Base-by-base conservation (phyloP, 192 early-diverging fungal genomes). In the Podila clonocystis region DNA sequence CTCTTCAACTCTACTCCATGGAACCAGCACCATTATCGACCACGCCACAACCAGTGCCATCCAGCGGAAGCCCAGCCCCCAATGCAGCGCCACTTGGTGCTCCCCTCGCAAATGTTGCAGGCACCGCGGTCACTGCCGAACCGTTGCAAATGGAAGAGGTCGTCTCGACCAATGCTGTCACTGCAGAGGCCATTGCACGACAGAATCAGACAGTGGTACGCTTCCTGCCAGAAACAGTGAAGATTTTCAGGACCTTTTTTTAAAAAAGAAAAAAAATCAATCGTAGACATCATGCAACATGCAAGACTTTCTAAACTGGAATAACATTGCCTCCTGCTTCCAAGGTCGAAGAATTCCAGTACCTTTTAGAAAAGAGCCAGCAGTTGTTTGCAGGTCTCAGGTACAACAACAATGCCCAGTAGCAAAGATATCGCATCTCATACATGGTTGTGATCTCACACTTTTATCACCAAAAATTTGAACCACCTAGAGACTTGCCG, bases 281-380 rank as follows among this genome's bases (percentile, higher is more conserved):
- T 30, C 1, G 33, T 45, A 45, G 15, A 45, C 41, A 15, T 2
- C 11, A 45, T 17, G 8, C 15, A 3, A 3, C 34, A n/a, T n/a
- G n/a, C n/a, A n/a, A n/a, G 15, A 17, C 15, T 45, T 45, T 45
- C 41, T 45, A 17, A 45, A 24, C 52, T 22, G 24, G 24, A 24
- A 5, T 55, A 9, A 4, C 52, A 24, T 26, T n/a, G 20, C 22
- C 9, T 55, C n/a, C 9, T 55, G 52, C n/a, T 55, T 41, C 17
- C 15, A 24, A 80, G 62, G 92, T 93, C 0, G 91, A 93, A 61
- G 96, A 98, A 82, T 99, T 97, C 67, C 94, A 96, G 65, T 98
- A 97, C 74, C 82, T 99, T 45, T 83, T 98, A 15, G 98, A 99
- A 73, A 99, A 98, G 83, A 96, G 94, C 70, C 98, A 99, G 79